Conservation (phyloP, 192 early-diverging fungal genomes). For the Backusella circina region DNA sequence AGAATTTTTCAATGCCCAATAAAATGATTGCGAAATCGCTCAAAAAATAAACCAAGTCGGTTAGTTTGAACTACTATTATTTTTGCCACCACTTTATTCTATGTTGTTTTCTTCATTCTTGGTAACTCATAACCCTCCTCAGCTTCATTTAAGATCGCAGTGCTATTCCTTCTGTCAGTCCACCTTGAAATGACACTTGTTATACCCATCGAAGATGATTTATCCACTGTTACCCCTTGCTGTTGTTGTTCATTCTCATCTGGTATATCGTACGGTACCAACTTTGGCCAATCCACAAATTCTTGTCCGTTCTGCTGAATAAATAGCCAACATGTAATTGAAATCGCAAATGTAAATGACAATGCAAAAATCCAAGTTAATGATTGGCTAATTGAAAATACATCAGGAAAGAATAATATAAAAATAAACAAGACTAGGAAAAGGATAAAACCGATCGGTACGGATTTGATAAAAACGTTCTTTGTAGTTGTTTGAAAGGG, state of each 20-base stretch:
- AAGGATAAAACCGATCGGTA: conserved; percentile 3
- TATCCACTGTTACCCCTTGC: background rate
- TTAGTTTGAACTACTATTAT: background rate
- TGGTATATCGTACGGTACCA: conserved; percentile 22
- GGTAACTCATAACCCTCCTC: conserved; percentile 22
- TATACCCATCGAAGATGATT: background rate
- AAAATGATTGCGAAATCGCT: background rate
- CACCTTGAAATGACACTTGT: background rate
- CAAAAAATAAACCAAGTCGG: background rate
- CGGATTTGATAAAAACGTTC: background rate
- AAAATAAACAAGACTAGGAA: conserved; percentile 15
- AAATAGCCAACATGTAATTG: conserved; percentile 28
- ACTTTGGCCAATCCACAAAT: conserved; percentile 51
- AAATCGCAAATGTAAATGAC: conserved; percentile 37
- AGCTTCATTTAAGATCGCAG: conserved; percentile 8
- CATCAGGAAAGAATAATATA: conserved; percentile 38
- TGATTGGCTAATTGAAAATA: conserved; percentile 11
- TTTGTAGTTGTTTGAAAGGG: background rate
- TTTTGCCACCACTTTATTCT: background rate
- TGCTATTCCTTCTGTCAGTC: conserved; percentile 2
- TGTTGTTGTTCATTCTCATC: background rate
- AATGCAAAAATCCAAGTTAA: conserved; percentile 22
- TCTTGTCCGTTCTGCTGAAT: conserved; percentile 40
- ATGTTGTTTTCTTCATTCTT: conserved; percentile 25
- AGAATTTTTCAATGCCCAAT: too few relatives aligned